phyloP scores from a whole-genome alignment of 768 basidiomycete genomes.

The Strobilomyces confusus region DNA sequence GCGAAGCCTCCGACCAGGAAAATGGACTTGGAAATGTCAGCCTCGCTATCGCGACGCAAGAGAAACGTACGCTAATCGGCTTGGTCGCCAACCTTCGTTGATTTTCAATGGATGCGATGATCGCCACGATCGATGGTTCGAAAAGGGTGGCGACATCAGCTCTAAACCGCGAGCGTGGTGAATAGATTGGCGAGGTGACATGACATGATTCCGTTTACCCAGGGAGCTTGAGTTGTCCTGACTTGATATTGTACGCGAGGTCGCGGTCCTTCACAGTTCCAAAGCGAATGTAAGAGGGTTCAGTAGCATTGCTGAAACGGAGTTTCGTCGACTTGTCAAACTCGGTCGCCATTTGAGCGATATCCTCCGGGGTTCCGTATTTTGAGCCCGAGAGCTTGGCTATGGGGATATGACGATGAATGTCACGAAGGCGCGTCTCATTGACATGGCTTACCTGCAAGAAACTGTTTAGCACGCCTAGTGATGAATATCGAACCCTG shows the following conservation, averaged over 20 bases:
- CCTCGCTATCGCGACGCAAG: no score
- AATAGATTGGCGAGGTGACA: slow-evolving; percentile 27
- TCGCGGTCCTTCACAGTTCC: no score
- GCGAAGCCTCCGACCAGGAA: no score
- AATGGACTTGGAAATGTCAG: slow-evolving; percentile 29
- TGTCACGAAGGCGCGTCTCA: neutral
- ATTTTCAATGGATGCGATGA: no score
- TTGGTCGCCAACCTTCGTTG: slow-evolving; percentile 18
- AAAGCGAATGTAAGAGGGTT: slow-evolving; percentile 14
- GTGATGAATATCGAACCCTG: slow-evolving; percentile 51
- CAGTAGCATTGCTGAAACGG: slow-evolving; percentile 36
- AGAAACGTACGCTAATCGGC: slow-evolving; percentile 23
- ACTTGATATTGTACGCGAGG: no score
- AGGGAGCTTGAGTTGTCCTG: no score
- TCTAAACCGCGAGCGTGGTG: slow-evolving; percentile 39
- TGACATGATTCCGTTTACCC: no score
- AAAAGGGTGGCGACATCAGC: no score
- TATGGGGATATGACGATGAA: slow-evolving; percentile 13
- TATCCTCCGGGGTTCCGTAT: slow-evolving; percentile 37
- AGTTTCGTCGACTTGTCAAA: slow-evolving; percentile 50
- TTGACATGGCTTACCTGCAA: slow-evolving; percentile 31
- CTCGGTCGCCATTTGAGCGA: slow-evolving; percentile 37
- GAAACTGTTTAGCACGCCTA: slow-evolving; percentile 37
- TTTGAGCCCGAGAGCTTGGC: slow-evolving; percentile 39
- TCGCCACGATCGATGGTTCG: no score